Base-by-base conservation (phyloP, 2,329 filamentous ascomycete species). In the Aspergillus melleus region DNA sequence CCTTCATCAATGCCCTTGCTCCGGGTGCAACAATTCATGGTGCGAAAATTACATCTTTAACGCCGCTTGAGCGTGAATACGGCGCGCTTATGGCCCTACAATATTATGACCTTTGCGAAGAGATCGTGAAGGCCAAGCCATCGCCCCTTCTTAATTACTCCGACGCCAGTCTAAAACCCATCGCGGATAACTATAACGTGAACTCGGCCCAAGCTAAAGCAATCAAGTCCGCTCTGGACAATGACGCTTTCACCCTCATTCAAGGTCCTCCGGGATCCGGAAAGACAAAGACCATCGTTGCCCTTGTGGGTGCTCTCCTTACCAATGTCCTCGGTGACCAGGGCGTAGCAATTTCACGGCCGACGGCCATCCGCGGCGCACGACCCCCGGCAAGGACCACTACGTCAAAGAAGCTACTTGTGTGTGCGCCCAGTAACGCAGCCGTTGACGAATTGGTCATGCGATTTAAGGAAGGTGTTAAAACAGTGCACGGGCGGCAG, bases 351-450 rank as follows among this genome's bases (percentile, higher is more conserved):
- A 77, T 84, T 44, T 74, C 74, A 24, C 77, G 79, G 22, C 79
- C 79, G 76, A 67, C 54, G 22, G 60, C 75, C 74, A 67, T 72
- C 70, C 61, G 76, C 68, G 64, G 78, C n/a, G 53, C 63, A 49
- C 66, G 73, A 64, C 67, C 68, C 54, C 70, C 64, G 60, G 68
- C 66, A 63, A 74, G 72, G 67, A 74, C 70, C 62, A 74, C 70
- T 49, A 70, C 73, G 1, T 73, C 85, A 2, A 97, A 96, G 78
- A 99, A 98, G 75, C 82, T 99, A 26, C 84, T 99, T 26, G 91
- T 99, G 24, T 99, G 95, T 72, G 95, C 95, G n/a, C 95, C 95
- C 14, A 98, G 93, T 82, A 99, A 99, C 75, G 95, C 95, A 6
- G 95, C 95, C 32, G 95, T 99, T 6, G 95, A 99, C 73, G 95